phyloP scores from a whole-genome alignment of 768 basidiomycete species.

The Termitomyces sp. region DNA sequence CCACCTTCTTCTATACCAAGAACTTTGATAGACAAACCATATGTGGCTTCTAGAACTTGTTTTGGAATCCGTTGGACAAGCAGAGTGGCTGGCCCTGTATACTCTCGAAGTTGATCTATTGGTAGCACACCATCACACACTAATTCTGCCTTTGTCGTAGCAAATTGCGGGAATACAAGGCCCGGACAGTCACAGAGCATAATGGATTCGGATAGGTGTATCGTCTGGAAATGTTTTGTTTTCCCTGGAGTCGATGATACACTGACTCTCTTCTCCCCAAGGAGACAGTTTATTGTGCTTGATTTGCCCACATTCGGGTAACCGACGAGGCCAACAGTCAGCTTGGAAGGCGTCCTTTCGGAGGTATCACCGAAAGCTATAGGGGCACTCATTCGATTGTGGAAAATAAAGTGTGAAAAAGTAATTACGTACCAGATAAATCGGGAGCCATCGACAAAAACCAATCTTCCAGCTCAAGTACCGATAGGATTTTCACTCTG shows the following conservation, averaged over 20 bases:
- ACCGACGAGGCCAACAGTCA: slow-evolving; percentile 88
- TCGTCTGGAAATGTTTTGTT: slow-evolving; percentile 99
- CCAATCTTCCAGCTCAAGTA: slow-evolving; percentile 81
- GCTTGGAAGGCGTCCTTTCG: slow-evolving; percentile 54
- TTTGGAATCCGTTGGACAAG: slow-evolving; percentile 76
- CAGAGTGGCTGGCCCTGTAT: slow-evolving; percentile 78
- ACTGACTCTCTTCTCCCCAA: slow-evolving; percentile 96
- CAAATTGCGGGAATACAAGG: slow-evolving; percentile 96
- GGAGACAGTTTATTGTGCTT: slow-evolving; percentile 91
- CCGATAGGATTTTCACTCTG: slow-evolving; percentile 74
- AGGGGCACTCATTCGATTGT: background rate
- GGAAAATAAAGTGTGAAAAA: background rate
- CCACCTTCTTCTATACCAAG: slow-evolving; percentile 76
- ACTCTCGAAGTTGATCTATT: slow-evolving; percentile 94
- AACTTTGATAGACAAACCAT: slow-evolving; percentile 74
- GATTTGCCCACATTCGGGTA: slow-evolving; percentile 99
- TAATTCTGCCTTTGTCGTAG: slow-evolving; percentile 91
- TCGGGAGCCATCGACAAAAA: slow-evolving; percentile 70
- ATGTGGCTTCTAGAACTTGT: slow-evolving; percentile 81
- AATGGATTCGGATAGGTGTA: slow-evolving; percentile 83
- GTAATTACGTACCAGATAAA: slow-evolving; percentile 44
- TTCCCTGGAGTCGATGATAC: slow-evolving; percentile 98
- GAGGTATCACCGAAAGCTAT: slow-evolving; percentile 55
- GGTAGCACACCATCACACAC: slow-evolving; percentile 96
- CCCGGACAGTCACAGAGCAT: slow-evolving; percentile 96